Evolutionary conservation across 108 stramenopile genomes (phyloP).

Genomic region (Nannochloropsis gaditana): DNA sequence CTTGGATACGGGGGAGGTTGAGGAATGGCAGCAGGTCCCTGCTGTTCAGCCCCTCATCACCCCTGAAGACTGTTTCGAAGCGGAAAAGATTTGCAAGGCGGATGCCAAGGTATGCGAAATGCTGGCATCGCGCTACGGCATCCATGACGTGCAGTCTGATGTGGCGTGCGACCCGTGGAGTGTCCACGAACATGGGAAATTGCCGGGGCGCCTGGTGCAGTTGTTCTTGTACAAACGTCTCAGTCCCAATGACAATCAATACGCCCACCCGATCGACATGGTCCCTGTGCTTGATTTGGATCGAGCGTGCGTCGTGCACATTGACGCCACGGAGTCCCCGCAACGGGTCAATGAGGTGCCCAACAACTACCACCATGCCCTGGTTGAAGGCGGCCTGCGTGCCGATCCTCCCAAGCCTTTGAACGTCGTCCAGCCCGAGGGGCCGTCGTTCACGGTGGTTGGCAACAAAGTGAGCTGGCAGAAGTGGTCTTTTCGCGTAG

Average conservation of each 20-base stretch:
- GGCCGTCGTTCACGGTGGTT: slow-evolving; percentile 61
- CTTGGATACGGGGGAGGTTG: slow-evolving; percentile 30
- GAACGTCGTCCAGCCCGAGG: slow-evolving; percentile 62
- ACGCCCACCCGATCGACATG: slow-evolving; percentile 68
- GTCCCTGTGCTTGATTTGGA: slow-evolving; percentile 63
- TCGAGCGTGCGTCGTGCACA: slow-evolving; percentile 51
- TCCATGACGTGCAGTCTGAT: slow-evolving; percentile 48
- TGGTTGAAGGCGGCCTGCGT: slow-evolving; percentile 40
- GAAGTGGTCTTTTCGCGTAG: slow-evolving; percentile 62
- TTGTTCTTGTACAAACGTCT: slow-evolving; percentile 61
- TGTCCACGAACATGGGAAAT: slow-evolving; percentile 46
- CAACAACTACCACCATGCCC: slow-evolving; percentile 11
- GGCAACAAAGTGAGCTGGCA: slow-evolving; percentile 62
- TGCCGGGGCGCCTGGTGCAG: slow-evolving; percentile 60
- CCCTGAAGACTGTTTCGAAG: slow-evolving; percentile 65
- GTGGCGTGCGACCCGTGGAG: slow-evolving; percentile 64
- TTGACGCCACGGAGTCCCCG: slow-evolving; percentile 47
- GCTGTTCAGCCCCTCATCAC: slow-evolving; percentile 64
- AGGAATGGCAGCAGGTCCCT: slow-evolving; percentile 34
- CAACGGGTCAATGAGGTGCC: neutral
- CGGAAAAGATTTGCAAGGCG: slow-evolving; percentile 59
- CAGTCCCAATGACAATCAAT: slow-evolving; percentile 61
- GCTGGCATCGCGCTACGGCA: slow-evolving; percentile 57
- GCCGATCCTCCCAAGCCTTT: slow-evolving; percentile 47
- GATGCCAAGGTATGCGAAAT: slow-evolving; percentile 44